Percentiles rank a stretch among this genome's conserved stretches.
Evolutionary conservation across 1,139 yeast species (phyloP).

Genomic region (Kodamaea alishanica): DNA sequence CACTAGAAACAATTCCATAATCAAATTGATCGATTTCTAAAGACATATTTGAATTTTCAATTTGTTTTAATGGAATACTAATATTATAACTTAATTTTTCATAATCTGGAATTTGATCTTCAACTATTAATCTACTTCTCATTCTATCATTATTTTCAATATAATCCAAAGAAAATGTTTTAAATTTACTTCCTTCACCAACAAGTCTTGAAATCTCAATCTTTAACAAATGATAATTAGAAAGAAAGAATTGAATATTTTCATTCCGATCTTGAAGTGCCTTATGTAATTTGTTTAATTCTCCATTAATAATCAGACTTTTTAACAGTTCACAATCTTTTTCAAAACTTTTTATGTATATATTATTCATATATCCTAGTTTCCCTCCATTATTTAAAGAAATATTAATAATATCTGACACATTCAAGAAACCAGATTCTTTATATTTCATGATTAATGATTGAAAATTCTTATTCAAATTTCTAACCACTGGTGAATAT

Average conservation of each 20-base stretch:
- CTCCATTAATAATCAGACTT: constrained; percentile 44
- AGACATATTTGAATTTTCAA: constrained; percentile 9
- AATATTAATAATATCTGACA: constrained; percentile 34
- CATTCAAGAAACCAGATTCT: constrained; percentile 23
- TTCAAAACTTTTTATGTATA: constrained; percentile 37
- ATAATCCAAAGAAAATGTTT: constrained; percentile 51
- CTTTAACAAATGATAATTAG: constrained; percentile 45
- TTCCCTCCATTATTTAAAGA: constrained; percentile 40
- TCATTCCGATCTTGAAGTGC: constrained; percentile 63
- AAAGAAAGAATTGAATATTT: constrained; percentile 47
- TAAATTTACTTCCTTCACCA: constrained; percentile 16
- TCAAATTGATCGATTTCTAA: constrained; percentile 4
- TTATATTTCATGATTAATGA: constrained; percentile 18
- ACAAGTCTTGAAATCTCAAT: constrained; percentile 40
- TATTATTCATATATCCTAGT: constrained; percentile 35
- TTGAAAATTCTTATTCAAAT: constrained; percentile 25
- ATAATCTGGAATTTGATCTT: constrained; percentile 45
- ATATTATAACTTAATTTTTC: constrained; percentile 41
- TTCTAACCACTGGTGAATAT: constrained; percentile 29
- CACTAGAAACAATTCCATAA: constrained; percentile 12
- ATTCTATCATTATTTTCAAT: constrained; percentile 68
- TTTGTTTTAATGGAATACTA: constrained; percentile 34
- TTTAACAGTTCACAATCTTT: constrained; percentile 47
- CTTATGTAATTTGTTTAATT: constrained; percentile 46
- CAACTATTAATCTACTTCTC: constrained; percentile 54